These are phyloP conservation scores for Candolleomyces efflorescens DNA, from an alignment of 768 basidiomycete species.

Conservation along the genomic window DNA sequence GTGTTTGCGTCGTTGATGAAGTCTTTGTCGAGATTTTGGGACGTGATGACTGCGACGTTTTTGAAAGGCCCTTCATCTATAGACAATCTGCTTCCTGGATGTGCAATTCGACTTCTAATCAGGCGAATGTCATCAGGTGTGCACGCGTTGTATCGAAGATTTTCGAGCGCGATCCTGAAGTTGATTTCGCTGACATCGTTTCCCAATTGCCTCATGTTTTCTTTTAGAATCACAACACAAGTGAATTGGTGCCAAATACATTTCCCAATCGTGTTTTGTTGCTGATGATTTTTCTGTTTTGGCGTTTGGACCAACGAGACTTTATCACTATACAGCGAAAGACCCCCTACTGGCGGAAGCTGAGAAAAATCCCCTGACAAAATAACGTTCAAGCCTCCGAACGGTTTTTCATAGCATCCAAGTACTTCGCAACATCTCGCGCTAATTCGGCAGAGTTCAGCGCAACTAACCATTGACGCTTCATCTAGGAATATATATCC, in stretches of 20 bases:
- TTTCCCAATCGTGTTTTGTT: slow-evolving; percentile 23
- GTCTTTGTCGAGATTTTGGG: slow-evolving; percentile 33
- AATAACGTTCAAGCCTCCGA: slow-evolving; percentile 38
- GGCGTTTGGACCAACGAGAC: background rate
- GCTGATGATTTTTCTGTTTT: slow-evolving; percentile 1
- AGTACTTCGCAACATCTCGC: slow-evolving; percentile 14
- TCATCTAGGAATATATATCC: slow-evolving; percentile 40
- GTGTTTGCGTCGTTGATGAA: too few relatives aligned
- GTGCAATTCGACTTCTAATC: slow-evolving; percentile 21
- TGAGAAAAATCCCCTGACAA: slow-evolving; percentile 45
- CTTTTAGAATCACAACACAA: slow-evolving; percentile 25
- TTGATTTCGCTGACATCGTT: slow-evolving; percentile 17
- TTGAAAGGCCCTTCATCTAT: slow-evolving; percentile 19
- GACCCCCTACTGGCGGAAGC: slow-evolving; percentile 23
- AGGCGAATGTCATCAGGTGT: slow-evolving; percentile 33
- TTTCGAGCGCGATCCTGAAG: slow-evolving; percentile 26
- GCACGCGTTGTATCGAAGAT: slow-evolving; percentile 37
- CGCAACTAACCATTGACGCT: slow-evolving; percentile 35
- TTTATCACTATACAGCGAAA: background rate
- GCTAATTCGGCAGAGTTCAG: slow-evolving; percentile 25
- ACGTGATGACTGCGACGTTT: slow-evolving; percentile 36
- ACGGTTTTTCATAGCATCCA: slow-evolving; percentile 17
- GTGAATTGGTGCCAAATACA: slow-evolving; percentile 29
- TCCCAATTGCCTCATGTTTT: slow-evolving; percentile 31
- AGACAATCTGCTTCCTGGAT: slow-evolving; percentile 4